Conservation (phyloP, 495 filamentous ascomycete species). For the Achaetomiella virescens region DNA sequence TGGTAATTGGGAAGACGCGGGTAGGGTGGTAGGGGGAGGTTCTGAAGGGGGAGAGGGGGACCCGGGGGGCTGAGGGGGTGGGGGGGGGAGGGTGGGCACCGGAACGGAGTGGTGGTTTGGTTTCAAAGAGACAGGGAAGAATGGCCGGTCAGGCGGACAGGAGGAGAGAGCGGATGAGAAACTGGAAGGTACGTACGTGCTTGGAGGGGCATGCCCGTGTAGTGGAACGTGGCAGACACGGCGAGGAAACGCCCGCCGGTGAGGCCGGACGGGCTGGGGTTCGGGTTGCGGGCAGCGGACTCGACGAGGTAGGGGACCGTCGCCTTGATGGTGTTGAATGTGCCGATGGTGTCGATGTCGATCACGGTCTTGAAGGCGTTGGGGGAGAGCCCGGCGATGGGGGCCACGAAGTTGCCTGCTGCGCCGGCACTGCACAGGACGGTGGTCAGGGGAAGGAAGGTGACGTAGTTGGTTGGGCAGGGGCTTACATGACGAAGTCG, state of each 20-base stretch:
- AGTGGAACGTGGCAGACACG: slow-evolving; percentile 84
- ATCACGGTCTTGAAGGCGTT: slow-evolving; percentile 96
- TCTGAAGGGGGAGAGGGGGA: no score
- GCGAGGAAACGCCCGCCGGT: slow-evolving; percentile 85
- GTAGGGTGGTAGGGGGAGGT: no score
- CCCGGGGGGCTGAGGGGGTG: no score
- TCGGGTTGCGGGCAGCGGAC: slow-evolving; percentile 59
- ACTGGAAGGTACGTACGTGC: slow-evolving; percentile 41
- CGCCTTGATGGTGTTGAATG: slow-evolving; percentile 92
- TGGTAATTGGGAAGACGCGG: no score
- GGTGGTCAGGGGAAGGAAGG: not conserved
- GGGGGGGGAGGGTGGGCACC: no score
- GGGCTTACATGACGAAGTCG: slow-evolving; percentile 82
- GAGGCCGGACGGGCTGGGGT: slow-evolving; percentile 36
- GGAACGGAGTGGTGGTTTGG: no score
- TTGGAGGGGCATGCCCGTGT: slow-evolving; percentile 75
- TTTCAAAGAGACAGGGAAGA: no score
- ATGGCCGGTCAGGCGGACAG: no score
- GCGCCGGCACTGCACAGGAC: slow-evolving; percentile 66
- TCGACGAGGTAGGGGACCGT: slow-evolving; percentile 70
- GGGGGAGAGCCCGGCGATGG: slow-evolving; percentile 68
- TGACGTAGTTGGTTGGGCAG: not conserved
- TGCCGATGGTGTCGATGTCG: slow-evolving; percentile 91
- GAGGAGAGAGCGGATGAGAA: no score
- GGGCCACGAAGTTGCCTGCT: slow-evolving; percentile 92